Evolutionary conservation across 345 rosid genomes (phyloP), one percentile per base, ranked within the genome.

Genomic region (Heritiera fomes): DNA sequence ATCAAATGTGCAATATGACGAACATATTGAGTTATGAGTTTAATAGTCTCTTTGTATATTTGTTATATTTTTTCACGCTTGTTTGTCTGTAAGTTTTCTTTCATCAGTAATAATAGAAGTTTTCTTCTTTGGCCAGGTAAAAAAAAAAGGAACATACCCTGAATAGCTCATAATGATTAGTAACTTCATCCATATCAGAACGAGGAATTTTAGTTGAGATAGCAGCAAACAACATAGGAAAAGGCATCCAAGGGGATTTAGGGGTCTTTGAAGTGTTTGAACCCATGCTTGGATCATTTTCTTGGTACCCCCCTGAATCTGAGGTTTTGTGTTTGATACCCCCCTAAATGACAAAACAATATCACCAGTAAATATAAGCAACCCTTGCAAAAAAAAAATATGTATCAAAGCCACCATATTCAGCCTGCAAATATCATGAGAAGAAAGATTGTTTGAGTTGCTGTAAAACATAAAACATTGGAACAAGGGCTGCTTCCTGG

Each of bases 241-340:
- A 92, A 62, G 99, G 98, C 97, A 97, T 91, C 94, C 95, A 97
- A 34, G 99, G 99, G 41, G 98, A 97, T 79, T 86, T 91, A 49
- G 93, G 94, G 77, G 87, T 86, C 73, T 81, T 91, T 15, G 87
- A 83, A 55, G 83, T 80, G 85, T 89, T 89, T 40, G 98, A 89
- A 77, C 88, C 88, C 1, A 82, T 78, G 79, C 91, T 90, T 78
- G 90, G 84, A 63, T 90, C 89, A 68, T 88, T 92, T 71, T 86
- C 90, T 67, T 75, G 78, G 63, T 89, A 85, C 46, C 81, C 87
- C 73, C 87, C 88, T 71, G 81, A 78, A 30, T 85, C 89, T 63
- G 81, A 80, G n/a, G 46, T 75, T 14, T 65, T 77, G 45, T 69
- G 87, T 46, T 71, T 78, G 49, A 50, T 45, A 28, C 81, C 87